A percentile compares a stretch with the other conserved stretches of the same genome.
These are phyloP conservation scores for Abelmoschus esculentus DNA, from an alignment of 345 rosid genomes.

Conservation along the genomic window DNA sequence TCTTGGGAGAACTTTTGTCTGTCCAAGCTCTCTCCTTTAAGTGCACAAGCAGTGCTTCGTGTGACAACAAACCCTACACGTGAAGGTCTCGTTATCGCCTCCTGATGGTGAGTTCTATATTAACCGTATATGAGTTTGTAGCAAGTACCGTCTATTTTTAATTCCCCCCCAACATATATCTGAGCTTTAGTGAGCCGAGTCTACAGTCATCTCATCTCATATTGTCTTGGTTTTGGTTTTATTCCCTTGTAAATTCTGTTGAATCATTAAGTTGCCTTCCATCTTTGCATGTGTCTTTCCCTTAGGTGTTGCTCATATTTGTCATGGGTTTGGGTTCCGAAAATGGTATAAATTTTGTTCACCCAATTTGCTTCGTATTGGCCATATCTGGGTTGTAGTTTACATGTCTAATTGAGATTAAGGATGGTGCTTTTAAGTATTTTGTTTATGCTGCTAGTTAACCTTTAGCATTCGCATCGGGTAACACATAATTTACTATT, in stretches of 20 bases:
- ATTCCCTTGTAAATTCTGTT: slow-evolving; percentile 33
- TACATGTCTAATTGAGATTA: too few species aligned
- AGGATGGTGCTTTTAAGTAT: too few species aligned
- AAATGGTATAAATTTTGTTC: neutral
- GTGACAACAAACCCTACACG: slow-evolving; percentile 63
- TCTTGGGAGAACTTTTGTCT: slow-evolving; percentile 84
- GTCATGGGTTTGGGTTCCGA: neutral
- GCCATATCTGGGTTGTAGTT: too few species aligned
- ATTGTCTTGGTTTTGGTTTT: slow-evolving; percentile 14
- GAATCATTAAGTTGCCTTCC: slow-evolving; percentile 19
- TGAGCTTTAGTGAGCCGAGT: slow-evolving; percentile 23
- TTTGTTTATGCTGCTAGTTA: too few species aligned
- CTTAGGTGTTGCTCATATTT: neutral
- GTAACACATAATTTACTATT: too few species aligned
- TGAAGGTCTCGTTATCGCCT: slow-evolving; percentile 50
- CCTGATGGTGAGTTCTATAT: slow-evolving; percentile 24
- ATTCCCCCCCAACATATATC: slow-evolving; percentile 13
- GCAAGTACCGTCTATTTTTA: slow-evolving; percentile 19
- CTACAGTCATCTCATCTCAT: slow-evolving; percentile 9
- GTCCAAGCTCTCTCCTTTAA: slow-evolving; percentile 69
- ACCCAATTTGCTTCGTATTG: neutral
- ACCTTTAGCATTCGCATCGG: too few species aligned
- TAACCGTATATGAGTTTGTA: neutral
- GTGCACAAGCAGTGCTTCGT: slow-evolving; percentile 89
- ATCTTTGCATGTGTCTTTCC: slow-evolving; percentile 7